Evolutionary conservation across 2,329 filamentous ascomycete species (phyloP).

Genomic region (Neofusicoccum ribis): DNA sequence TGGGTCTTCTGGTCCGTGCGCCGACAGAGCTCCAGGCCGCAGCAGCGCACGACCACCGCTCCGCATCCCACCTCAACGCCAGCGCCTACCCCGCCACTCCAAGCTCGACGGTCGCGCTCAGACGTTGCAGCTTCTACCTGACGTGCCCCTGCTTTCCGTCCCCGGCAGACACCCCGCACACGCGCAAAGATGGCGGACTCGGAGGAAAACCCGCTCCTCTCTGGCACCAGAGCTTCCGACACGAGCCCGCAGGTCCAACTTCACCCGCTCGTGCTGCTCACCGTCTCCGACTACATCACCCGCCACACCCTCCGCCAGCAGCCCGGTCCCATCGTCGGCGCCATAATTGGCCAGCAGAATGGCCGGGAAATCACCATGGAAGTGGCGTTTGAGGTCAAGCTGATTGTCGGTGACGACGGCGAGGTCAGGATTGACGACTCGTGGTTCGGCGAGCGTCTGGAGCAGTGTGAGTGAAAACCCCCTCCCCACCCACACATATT

Average conservation of each 20-base stretch:
- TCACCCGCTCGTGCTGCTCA: conserved; percentile 92
- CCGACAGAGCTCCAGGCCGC: conserved; percentile 13
- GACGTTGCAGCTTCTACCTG: not conserved
- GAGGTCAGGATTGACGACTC: conserved; percentile 63
- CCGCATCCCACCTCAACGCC: conserved; percentile 1
- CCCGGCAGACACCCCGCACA: not conserved
- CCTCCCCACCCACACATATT: not conserved
- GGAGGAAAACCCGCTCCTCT: conserved; percentile 45
- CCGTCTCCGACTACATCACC: conserved; percentile 95
- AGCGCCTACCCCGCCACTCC: not conserved
- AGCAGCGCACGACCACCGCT: not conserved
- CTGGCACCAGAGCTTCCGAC: conserved; percentile 57
- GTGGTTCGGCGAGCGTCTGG: conserved; percentile 77
- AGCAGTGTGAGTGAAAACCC: conserved; percentile 69
- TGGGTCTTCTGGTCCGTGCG: not conserved
- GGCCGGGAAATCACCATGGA: conserved; percentile 89
- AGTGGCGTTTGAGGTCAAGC: conserved; percentile 83
- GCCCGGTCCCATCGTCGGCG: conserved; percentile 76
- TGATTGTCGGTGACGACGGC: conserved; percentile 51
- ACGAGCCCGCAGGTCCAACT: conserved; percentile 77
- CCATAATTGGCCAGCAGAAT: conserved; percentile 87
- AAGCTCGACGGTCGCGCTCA: not conserved
- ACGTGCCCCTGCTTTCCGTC: not conserved
- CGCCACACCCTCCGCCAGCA: conserved; percentile 79
- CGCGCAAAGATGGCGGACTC: conserved; percentile 36